Evolutionary conservation across 306 rosid species (phyloP).

Genomic region (Quercus robur): DNA sequence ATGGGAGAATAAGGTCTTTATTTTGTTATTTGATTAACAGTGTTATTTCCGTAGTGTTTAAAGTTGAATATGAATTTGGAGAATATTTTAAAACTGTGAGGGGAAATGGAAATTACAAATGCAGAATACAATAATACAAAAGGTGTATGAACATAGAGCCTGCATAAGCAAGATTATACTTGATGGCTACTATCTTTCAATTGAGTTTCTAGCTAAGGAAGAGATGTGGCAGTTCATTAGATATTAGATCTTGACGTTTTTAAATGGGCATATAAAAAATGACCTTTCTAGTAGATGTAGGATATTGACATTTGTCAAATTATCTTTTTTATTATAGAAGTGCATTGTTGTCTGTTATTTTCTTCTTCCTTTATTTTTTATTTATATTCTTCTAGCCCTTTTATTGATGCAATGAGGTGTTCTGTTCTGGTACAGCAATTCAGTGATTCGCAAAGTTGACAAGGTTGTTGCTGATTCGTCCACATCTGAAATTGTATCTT

Average conservation of each 20-base stretch:
- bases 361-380: background rate
- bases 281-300: background rate
- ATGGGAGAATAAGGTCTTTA: background rate
- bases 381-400: background rate
- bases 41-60: background rate
- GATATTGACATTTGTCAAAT: background rate
- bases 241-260: no score
- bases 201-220: background rate
- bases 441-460: constrained; percentile 69
- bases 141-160: background rate
- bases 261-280: no score
- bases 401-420: constrained; percentile 13
- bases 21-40: background rate
- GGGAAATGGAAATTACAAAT: background rate
- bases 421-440: constrained; percentile 58
- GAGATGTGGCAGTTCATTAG: background rate
- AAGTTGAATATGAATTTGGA: background rate
- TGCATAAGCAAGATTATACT: background rate
- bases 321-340: background rate
- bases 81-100: background rate
- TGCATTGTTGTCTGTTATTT: background rate
- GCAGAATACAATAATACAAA: background rate
- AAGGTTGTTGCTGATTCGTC: constrained; percentile 60
- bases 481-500: constrained; percentile 56
- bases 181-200: background rate